Base-by-base conservation (phyloP, 2,329 filamentous ascomycete genomes). In the Colletotrichum karsti region DNA sequence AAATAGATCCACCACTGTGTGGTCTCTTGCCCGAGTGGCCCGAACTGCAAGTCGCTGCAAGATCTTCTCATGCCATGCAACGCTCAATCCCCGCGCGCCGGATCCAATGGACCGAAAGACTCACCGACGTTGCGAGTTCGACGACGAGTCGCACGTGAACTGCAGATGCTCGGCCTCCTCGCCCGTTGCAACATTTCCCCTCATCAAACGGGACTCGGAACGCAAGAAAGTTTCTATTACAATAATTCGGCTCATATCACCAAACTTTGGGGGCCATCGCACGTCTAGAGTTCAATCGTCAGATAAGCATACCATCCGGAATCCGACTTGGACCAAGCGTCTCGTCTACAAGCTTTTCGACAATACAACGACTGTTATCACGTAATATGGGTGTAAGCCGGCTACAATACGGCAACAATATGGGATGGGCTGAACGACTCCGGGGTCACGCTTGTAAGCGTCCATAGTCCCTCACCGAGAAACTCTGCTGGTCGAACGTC, bases 61-160 rank as follows among this genome's bases (percentile, higher is more conserved):
- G 59, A 50, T 42, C 50, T 51, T 28, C 26, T 30, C 35, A 50
- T 63, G 58, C 50, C 48, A 62, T 54, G 63, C 57, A 55, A 51
- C 37, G 46, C 39, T 22, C 41, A 5, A 39, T 53, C 20, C 15
- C 56, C 62, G n/a, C 33, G 28, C 24, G 20, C 22, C 30, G 30
- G 24, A 22, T 18, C 10, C 6, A 41, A n/a, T 44, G 10, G 30
- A 37, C 41, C 30, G 22, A 39, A 10, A 10, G 22, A 13, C 50
- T 48, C 30, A 62, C 57, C 20, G 63, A 56, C 37, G 28, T 63
- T n/a, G 44, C 18, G 33, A 64, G 44, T 28, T 46, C 5, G 15
- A 50, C 28, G n/a, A n/a, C 13, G 8, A 18, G 13, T 35, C 3
- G 20, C 9, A 26, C 20, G 9, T 59, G 46, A n/a, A 35, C 37